Base-by-base conservation (phyloP, 202 grass and related monocot species). In the Bolboschoenoplectus hybrid region DNA sequence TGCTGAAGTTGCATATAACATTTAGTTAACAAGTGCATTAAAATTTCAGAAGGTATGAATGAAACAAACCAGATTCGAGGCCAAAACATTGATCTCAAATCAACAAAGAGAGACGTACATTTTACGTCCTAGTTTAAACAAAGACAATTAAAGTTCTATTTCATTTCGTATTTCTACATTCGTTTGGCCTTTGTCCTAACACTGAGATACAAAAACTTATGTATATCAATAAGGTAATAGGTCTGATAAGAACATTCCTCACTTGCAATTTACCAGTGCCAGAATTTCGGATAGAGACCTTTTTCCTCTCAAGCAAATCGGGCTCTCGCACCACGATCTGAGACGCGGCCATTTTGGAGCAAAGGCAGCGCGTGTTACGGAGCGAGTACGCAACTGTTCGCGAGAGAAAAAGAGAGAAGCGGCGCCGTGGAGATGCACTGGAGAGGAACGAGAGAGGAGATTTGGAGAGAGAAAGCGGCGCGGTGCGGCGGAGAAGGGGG, bases 241-340 rank as follows among this genome's bases (percentile, higher is more conserved):
- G 3, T 35, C 5, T 41, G 20, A 63, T 3, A 70, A 5, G 55
- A 7, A 67, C 16, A 41, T 4, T 6, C 75, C 75, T 67, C 11
- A 56, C 95, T 90, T 95, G 93, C 46, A 95, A 87, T 85, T 97
- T 95, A 20, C 65, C 70, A 13, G 84, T 62, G 8, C 95, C 91
- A 80, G 85, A 87, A 56, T 87, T 66, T 19, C 93, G 88, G 64
- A 93, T 93, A 45, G 91, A 90, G n/a, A 67, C 86, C 67, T 88
- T 89, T 87, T 95, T 95, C 84, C 81, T 52, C 49, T 88, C 87
- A 73, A 95, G 84, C 14, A 53, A 85, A 9, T 57, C 82, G 20
- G 87, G 81, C 60, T 92, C 90, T 46, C 69, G 47, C 53, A 95
- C 81, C 61, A 92, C 85, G 88, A 84, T 87, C 3, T 76, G 81